Base-by-base conservation (phyloP, 1,284 basidiomycete species). In the Irpex sp. region DNA sequence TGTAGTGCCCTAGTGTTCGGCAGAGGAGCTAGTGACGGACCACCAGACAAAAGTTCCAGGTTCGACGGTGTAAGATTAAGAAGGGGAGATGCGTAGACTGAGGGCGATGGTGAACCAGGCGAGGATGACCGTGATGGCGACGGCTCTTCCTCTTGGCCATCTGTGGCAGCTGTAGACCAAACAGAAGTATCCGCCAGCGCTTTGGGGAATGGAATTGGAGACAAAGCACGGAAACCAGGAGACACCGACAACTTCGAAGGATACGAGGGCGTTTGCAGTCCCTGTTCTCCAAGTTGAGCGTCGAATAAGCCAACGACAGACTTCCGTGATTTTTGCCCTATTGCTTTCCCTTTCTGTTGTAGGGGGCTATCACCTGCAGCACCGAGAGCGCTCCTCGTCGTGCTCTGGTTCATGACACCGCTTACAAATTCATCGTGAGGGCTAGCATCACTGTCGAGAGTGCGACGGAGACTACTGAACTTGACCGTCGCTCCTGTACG, bases 251-350 rank as follows among this genome's bases (percentile, higher is more conserved):
- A 54, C 17, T 63, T 62, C 13, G 63, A 57, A 1, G 70, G 67
- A 56, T 69, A 70, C 4, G 39, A 9, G 9, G 58, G 59, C 13
- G 54, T 43, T 59, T 46, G 17, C 8, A 47, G 39, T 2, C n/a
- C 49, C 5, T 64, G 53, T 36, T 56, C 56, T 1, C 35, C 57
- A 7, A 57, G 39, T 8, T 59, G 57, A 7, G 63, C 63, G 9
- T 86, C 85, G 66, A 92, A 91, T 6, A 90, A 74, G 7, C 86
- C 87, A 19, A 88, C 78, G 15, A 91, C 81, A 6, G 84, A 84
- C 66, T 84, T 87, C 59, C 89, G 83, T n/a, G 76, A 66, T 63
- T 73, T 78, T 60, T 68, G 68, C 5, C 58, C 36, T n/a, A 35
- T 21, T 5, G 21, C 33, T 6, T 57, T 58, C 39, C 39, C 55